These are phyloP conservation scores for Claviceps purpurea DNA, from an alignment of 2,329 filamentous ascomycete species.

Conservation along the genomic window DNA sequence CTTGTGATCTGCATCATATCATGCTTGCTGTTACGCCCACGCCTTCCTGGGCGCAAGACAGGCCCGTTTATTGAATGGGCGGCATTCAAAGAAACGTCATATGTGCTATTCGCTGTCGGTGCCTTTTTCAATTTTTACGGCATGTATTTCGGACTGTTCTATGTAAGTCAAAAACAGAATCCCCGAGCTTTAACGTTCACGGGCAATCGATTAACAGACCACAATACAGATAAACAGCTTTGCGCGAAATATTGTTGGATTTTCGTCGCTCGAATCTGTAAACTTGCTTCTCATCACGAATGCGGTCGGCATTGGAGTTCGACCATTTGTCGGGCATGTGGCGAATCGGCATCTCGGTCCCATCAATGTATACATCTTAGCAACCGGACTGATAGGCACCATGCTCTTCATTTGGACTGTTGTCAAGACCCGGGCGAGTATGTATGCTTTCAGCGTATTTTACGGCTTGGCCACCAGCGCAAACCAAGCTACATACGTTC, in stretches of 20 bases:
- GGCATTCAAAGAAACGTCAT: slow-evolving; percentile 43
- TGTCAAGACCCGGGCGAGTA: slow-evolving; percentile 25
- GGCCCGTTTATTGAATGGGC: slow-evolving; percentile 41
- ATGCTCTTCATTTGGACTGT: slow-evolving; percentile 43
- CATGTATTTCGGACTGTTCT: slow-evolving; percentile 26
- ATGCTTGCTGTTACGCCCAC: slow-evolving; percentile 27
- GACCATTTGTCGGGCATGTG: slow-evolving; percentile 37
- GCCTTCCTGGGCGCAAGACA: slow-evolving; percentile 32
- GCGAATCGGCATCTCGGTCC: slow-evolving; percentile 39
- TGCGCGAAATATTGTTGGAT: slow-evolving; percentile 27
- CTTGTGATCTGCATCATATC: slow-evolving; percentile 29
- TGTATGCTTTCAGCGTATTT: slow-evolving; percentile 30
- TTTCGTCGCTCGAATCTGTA: slow-evolving; percentile 36
- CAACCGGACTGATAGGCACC: slow-evolving; percentile 29
- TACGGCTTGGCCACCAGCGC: slow-evolving; percentile 30
- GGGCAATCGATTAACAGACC: background rate
- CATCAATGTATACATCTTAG: slow-evolving; percentile 40
- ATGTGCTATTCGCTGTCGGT: slow-evolving; percentile 36
- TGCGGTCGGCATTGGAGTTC: slow-evolving; percentile 40
- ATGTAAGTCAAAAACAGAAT: slow-evolving; percentile 16
- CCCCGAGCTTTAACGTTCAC: background rate
- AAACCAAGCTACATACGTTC: background rate
- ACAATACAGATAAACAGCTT: slow-evolving; percentile 20
- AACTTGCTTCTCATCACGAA: slow-evolving; percentile 44
- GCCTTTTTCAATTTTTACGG: slow-evolving; percentile 31